phyloP scores from a whole-genome alignment of 192 early-diverging fungal species.

The Rhizoclosmatium sp. region DNA sequence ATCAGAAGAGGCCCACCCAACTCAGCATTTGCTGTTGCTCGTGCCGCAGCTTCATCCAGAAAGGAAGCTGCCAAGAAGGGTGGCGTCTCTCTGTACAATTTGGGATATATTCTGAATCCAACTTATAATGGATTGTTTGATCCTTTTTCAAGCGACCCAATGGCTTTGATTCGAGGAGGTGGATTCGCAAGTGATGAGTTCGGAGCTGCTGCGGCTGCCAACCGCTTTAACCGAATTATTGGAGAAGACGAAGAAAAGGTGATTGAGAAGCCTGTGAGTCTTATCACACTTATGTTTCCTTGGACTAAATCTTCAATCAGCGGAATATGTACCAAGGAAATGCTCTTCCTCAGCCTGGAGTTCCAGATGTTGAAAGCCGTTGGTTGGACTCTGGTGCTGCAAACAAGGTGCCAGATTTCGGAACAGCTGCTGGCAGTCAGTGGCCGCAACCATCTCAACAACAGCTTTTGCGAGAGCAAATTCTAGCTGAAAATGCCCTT shows the following conservation, averaged over 20 bases:
- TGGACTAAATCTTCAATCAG: not conserved
- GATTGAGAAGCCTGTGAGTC: not conserved
- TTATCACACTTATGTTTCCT: not conserved
- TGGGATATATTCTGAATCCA: constrained; percentile 55
- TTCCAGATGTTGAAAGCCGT: constrained; percentile 19
- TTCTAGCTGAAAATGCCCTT: constrained; percentile 21
- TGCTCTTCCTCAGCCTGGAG: constrained; percentile 5
- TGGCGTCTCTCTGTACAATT: constrained; percentile 28
- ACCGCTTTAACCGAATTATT: not conserved
- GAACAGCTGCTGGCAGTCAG: not conserved
- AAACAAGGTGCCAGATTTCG: constrained; percentile 20
- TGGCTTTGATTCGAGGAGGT: constrained; percentile 32
- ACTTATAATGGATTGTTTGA: constrained; percentile 61
- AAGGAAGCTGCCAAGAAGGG: not conserved
- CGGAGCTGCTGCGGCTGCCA: not conserved
- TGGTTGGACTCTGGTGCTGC: constrained; percentile 18
- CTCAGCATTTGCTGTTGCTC: constrained; percentile 10
- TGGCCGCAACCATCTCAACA: constrained; percentile 30
- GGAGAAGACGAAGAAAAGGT: not conserved
- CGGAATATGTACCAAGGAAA: constrained; percentile 9
- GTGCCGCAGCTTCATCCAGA: not conserved
- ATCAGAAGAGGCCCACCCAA: constrained; percentile 24
- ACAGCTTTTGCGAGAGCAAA: constrained; percentile 31
- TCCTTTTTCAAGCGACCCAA: constrained; percentile 55
- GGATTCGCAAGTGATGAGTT: not conserved